Evolutionary conservation across 2,329 filamentous ascomycete genomes (phyloP).

Genomic region (Penicillium sp.): DNA sequence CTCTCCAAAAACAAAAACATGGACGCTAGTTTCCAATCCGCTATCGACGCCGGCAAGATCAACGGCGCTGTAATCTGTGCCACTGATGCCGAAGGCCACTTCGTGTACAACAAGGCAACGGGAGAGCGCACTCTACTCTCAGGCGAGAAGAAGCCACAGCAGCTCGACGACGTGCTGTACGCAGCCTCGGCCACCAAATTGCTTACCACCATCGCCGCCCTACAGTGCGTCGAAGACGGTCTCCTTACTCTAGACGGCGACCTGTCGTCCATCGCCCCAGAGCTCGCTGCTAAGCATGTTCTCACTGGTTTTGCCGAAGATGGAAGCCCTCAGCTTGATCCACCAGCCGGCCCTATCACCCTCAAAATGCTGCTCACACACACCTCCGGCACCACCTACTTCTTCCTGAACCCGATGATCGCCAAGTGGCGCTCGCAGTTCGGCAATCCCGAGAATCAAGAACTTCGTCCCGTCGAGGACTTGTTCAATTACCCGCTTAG

Average conservation of each 20-base stretch:
- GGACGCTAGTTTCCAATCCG: constrained; percentile 40
- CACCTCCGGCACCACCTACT: constrained; percentile 50
- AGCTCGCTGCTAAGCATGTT: constrained; percentile 49
- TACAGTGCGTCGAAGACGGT: constrained; percentile 57
- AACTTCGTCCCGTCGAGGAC: constrained; percentile 41
- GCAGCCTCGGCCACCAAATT: constrained; percentile 43
- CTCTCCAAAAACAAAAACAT: constrained; percentile 22
- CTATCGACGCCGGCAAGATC: constrained; percentile 47
- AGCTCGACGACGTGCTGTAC: constrained; percentile 25
- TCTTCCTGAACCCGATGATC: constrained; percentile 41
- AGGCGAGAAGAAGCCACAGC: constrained; percentile 39
- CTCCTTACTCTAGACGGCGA: constrained; percentile 49
- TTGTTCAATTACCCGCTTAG: constrained; percentile 46
- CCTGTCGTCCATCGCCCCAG: constrained; percentile 47
- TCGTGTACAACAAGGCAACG: constrained; percentile 42
- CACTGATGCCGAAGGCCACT: constrained; percentile 39
- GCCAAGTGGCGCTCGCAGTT: constrained; percentile 39
- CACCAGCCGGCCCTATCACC: constrained; percentile 44
- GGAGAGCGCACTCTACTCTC: constrained; percentile 45
- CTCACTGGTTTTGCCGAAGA: constrained; percentile 48
- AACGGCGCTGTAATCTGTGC: constrained; percentile 47
- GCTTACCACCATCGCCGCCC: constrained; percentile 51
- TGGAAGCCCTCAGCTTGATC: constrained; percentile 40
- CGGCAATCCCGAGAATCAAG: constrained; percentile 13
- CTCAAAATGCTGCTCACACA: constrained; percentile 54